Evolutionary conservation across 202 grass and related monocot species (phyloP).

Genomic region (Miscanthus sacchariflorus): DNA sequence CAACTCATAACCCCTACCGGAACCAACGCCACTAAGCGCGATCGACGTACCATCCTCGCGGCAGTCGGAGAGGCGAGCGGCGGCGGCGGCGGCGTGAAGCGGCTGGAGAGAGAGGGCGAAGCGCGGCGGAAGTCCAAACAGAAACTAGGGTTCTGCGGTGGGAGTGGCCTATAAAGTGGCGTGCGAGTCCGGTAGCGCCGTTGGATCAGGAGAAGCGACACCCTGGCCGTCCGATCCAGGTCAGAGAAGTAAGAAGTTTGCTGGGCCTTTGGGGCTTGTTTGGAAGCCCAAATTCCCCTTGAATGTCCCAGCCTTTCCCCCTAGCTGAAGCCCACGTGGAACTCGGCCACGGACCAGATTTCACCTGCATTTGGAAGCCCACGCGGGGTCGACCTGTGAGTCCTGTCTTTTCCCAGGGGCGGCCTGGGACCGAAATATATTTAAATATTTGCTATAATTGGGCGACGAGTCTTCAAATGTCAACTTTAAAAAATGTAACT

Average conservation of each 20-base stretch:
- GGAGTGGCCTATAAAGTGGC: not conserved
- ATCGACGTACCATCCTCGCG: constrained; percentile 41
- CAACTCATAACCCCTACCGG: no score
- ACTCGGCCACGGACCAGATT: no score
- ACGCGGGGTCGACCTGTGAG: no score
- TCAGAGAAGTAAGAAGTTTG: not conserved
- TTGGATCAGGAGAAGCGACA: not conserved
- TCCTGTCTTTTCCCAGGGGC: no score
- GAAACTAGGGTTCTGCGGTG: constrained; percentile 26
- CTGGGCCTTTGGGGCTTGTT: not conserved
- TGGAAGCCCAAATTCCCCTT: not conserved
- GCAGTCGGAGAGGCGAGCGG: constrained; percentile 20
- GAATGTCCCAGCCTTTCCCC: no score
- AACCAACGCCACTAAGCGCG: not conserved
- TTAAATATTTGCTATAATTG: no score
- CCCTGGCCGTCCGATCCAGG: constrained; percentile 40
- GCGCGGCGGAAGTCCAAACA: not conserved
- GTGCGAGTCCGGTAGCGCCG: not conserved
- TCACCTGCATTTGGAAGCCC: no score
- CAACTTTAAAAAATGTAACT: no score
- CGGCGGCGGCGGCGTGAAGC: constrained; percentile 39
- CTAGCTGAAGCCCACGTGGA: no score
- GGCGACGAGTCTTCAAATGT: no score
- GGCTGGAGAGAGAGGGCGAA: constrained; percentile 1
- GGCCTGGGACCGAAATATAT: no score